These are phyloP conservation scores for Kazachstania kunashirensis DNA, from an alignment of 805 yeast species.

Conservation along the genomic window DNA sequence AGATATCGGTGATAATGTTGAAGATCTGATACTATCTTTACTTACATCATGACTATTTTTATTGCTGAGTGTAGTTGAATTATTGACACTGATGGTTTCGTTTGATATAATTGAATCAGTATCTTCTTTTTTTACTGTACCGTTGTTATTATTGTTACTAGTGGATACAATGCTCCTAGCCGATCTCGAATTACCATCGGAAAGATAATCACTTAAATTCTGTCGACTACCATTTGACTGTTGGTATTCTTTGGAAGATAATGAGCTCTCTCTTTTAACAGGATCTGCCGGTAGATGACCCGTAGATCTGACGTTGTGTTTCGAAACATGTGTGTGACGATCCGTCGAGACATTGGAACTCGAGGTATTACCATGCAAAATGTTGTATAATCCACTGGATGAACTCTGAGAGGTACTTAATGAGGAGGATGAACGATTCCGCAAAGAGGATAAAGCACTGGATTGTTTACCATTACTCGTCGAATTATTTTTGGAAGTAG, in stretches of 20 bases:
- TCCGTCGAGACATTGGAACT: background rate
- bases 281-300: conserved; percentile 1
- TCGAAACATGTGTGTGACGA: conserved; percentile 2
- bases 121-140: conserved; percentile 3
- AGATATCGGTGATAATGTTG: background rate
- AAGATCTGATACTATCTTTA: background rate
- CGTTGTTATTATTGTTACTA: background rate
- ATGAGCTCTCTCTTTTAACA: conserved; percentile 1
- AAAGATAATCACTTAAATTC: conserved; percentile 1
- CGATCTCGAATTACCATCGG: conserved; percentile 5
- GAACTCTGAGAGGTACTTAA: conserved; percentile 2
- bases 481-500: background rate
- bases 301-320: conserved; percentile 1
- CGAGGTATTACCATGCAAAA: background rate
- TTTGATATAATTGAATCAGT: conserved; percentile 5
- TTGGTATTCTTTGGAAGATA: background rate
- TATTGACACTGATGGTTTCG: conserved; percentile 1
- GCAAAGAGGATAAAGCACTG: background rate
- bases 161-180: conserved; percentile 5
- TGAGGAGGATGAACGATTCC: conserved; percentile 5
- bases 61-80: too few relatives aligned
- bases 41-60: background rate
- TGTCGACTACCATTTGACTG: conserved; percentile 1
- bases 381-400: background rate
- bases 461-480: background rate